Evolutionary conservation across 2,329 filamentous ascomycete species (phyloP).

Genomic region (Venturia aucupariae): DNA sequence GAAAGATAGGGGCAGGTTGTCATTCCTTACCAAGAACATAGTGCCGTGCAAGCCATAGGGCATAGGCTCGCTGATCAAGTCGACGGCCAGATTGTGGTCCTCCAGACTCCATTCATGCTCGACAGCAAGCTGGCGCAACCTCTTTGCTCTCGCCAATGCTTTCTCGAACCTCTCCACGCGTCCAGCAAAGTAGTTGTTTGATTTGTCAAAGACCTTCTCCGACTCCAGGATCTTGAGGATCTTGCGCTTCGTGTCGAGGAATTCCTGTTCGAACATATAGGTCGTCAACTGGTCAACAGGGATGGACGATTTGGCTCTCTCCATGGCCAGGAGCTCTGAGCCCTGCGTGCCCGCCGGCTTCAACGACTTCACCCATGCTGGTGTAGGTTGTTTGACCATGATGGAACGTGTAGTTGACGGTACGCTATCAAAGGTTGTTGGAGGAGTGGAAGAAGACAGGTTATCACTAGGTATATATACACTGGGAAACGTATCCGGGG

Average conservation of each 20-base stretch:
- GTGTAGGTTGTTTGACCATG: conserved; percentile 32
- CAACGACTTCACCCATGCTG: conserved; percentile 58
- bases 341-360: conserved; percentile 60
- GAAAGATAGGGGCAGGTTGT: background rate
- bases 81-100: conserved; percentile 55
- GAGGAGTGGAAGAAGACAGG: background rate
- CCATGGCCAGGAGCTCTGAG: conserved; percentile 56
- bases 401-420: background rate
- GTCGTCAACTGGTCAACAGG: conserved; percentile 57
- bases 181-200: conserved; percentile 66
- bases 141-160: conserved; percentile 61
- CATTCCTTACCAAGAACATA: conserved; percentile 51
- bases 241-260: conserved; percentile 49
- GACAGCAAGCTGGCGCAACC: conserved; percentile 54
- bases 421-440: background rate
- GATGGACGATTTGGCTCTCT: conserved; percentile 58
- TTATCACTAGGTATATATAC: background rate
- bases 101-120: conserved; percentile 59
- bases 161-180: conserved; percentile 60
- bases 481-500: background rate
- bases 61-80: conserved; percentile 62
- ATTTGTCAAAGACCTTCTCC: conserved; percentile 68
- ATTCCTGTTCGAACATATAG: conserved; percentile 59
- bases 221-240: conserved; percentile 56
- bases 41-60: conserved; percentile 64